phyloP scores from a whole-genome alignment of 257 asterid genomes.

The Solanum microdontum region DNA sequence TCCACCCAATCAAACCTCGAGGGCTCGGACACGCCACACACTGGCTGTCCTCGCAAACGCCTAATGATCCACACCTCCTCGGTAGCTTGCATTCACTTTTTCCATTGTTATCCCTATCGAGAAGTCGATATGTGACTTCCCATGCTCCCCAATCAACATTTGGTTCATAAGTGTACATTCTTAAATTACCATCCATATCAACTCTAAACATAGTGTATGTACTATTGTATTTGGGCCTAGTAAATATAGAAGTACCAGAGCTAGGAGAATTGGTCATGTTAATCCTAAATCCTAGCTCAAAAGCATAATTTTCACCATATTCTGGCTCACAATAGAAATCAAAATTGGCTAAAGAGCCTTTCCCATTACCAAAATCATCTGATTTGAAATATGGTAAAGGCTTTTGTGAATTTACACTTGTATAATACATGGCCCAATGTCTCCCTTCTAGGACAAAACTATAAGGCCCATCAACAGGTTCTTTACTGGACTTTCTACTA shows the following conservation, averaged over 20 bases:
- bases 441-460: conserved; percentile 2
- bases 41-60: conserved; percentile 25
- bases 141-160: conserved; percentile 31
- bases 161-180: conserved; percentile 22
- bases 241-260: conserved; percentile 1
- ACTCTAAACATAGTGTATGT: conserved; percentile 31
- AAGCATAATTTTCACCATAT: conserved; percentile 10
- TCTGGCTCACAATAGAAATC: conserved; percentile 15
- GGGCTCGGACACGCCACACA: conserved; percentile 40
- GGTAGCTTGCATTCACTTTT: conserved; percentile 18
- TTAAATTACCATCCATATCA: conserved; percentile 35
- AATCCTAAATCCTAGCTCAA: conserved; percentile 20
- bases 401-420: not conserved
- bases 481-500: conserved; percentile 5
- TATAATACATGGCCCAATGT: not conserved
- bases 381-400: not conserved
- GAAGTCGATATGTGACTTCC: conserved; percentile 17
- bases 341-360: conserved; percentile 12
- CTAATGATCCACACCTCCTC: conserved; percentile 30
- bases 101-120: conserved; percentile 1
- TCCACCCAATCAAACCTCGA: conserved; percentile 32
- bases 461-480: conserved; percentile 15
- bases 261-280: conserved; percentile 12
- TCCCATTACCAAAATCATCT: conserved; percentile 3
- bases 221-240: conserved; percentile 33